Base-by-base conservation (phyloP, 108 stramenopile genomes). In the Fragilariopsis cylindrus region DNA sequence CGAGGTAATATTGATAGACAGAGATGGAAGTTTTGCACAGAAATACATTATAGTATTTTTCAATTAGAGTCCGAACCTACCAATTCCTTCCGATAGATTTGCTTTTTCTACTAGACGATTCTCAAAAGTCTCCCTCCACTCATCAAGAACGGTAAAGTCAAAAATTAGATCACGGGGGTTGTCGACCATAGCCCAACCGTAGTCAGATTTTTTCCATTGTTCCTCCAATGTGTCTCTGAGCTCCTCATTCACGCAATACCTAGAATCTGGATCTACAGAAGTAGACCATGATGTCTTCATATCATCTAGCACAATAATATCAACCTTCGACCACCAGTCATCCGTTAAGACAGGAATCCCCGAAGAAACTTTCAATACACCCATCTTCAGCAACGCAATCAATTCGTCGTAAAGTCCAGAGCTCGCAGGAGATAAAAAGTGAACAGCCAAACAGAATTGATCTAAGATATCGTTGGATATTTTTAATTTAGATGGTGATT, bases 361-460 rank as follows among this genome's bases (percentile, higher is more conserved):
- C 9, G 60, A 66, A 42, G 75, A 48, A n/a, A 93, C 54, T n/a
- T 71, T 41, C 45, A 91, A 53, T 16, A 92, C 70, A 1, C 74
- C 81, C 62, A 85, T 74, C 4, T 70, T 74, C 39, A 80, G 52
- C 16, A 93, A 48, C 1, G 86, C 79, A 40, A 83, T 68, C 53
- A 93, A 71, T 72, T 93, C 92, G 64, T 93, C 90, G 54, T 70
- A 75, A 7, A 93, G 63, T 45, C 92, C 92, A 15, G 89, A 87
- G 4, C 76, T 55, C 39, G 75, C 16, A 15, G 88, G 82, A 1
- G 84, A 85, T 39, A 86, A 45, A 53, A 87, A 72, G 46, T 89
- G 67, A 8, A 82, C 60, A 16, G 84, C 68, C 9, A 82, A 58
- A 60, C 76, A 81, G 16, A 85, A 76, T 55, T 86, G 85, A 60